Base-by-base conservation (phyloP, 2,329 filamentous ascomycete genomes). In the Cladosporium austrohemisphaericum region DNA sequence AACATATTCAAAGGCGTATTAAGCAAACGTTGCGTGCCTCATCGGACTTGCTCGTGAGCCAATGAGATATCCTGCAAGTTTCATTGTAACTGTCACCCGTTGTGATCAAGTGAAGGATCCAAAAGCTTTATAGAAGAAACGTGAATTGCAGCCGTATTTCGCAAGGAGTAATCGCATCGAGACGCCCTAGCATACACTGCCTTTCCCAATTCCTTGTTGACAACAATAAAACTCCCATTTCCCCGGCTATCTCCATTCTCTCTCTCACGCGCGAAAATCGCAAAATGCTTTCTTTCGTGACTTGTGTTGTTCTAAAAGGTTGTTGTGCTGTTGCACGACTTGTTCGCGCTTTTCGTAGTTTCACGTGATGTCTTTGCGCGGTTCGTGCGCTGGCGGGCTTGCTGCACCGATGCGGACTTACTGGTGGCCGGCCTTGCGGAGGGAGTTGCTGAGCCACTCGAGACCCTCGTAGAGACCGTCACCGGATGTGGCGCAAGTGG, bases 381-480 rank as follows among this genome's bases (percentile, higher is more conserved):
- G 32, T 38, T 47, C 32, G 44, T 47, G 44, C 33, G 44, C 38
- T 25, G 44, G 44, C 44, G 44, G 44, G 25, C 31, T 22, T 36
- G 44, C 44, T 36, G 33, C 33, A 25, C 23, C 11, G 23, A 25
- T 47, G 14, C 23, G 16, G 19, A 23, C 59, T 57, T 68, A 75
- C 63, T 72, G 68, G 70, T 75, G 73, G 58, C 72, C 72, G 51
- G 72, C 72, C 71, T 76, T 76, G 70, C 73, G 72, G 64, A 76
- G 73, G 55, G 73, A 75, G 69, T 75, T 76, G 71, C 71, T 75
- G 68, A 76, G 66, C 73, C 73, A 76, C 63, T 76, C 91, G 67
- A 97, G 88, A 84, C 92, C 92, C 78, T 97, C 92, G 76, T 97
- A 97, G 67, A 97, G 87, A 89, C 92, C 92, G 75, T 97, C 93